Base-by-base conservation (phyloP, 75 land plant genomes). In the Chamaecyparis obtusa region DNA sequence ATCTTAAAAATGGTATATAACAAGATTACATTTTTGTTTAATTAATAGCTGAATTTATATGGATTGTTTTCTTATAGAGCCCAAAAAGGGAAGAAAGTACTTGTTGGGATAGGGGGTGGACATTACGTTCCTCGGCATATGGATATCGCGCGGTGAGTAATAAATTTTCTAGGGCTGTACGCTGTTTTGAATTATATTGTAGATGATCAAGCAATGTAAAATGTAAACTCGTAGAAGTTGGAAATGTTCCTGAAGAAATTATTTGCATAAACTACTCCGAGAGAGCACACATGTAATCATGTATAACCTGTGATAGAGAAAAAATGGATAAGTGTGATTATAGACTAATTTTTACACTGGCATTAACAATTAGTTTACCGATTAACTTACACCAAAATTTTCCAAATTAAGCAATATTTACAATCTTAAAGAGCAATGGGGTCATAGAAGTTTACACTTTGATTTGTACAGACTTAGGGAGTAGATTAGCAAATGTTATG, bases 41-140 rank as follows among this genome's bases (percentile, higher is more conserved):
- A 41, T 43, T 80, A 0, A 44, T 44, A 44, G 27, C 19, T 80
- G 49, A 80, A 46, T 21, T 24, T 24, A 44, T 9, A 44, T 46
- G 43, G 21, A 43, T 21, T 80, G 48, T 80, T 80, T 80, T 84
- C 60, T 10, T 55, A 15, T 89, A 94, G 95, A 48, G 36, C 83
- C 13, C 84, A 60, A 83, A 83, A 55, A 15, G 89, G 86, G 43
- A 88, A 88, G 67, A 95, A 95, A 71, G 93, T 96, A 15, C 93
- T 96, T 16, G 88, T 96, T 48, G 98, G 98, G 30, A 85, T 96
- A 80, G 98, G 98, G 32, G 98, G 98, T 84, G 98, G 98, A 30
- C 98, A 96, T 89, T 96, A 96, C 89, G 97, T 79, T 43, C 98
- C 98, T 85, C 93, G 98, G 35, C 98, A 96, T 78, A 92, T 92